phyloP scores from a whole-genome alignment of 78 protist species.

The Dictyostelium purpureum region DNA sequence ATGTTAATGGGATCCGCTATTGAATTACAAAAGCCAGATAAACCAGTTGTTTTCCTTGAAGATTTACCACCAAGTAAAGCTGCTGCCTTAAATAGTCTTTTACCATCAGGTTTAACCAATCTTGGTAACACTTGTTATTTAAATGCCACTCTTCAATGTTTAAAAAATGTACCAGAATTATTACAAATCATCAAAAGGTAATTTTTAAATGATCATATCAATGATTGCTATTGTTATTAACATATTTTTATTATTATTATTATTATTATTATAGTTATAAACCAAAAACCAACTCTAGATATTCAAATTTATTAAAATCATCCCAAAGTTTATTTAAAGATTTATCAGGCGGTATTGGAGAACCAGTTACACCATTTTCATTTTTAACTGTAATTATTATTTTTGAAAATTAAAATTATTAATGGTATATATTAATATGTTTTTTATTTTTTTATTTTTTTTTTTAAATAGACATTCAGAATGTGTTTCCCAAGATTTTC shows the following conservation, averaged over 20 bases:
- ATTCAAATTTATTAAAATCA: constrained; percentile 26
- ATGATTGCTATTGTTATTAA: background rate
- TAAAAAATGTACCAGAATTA: constrained; percentile 55
- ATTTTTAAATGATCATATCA: background rate
- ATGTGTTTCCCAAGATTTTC: constrained; percentile 84
- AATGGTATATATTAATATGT: background rate
- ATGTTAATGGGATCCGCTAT: constrained; percentile 87
- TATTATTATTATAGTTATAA: background rate
- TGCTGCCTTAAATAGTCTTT: background rate
- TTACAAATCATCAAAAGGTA: constrained; percentile 4
- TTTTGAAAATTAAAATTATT: background rate
- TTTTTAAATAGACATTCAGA: constrained; percentile 10
- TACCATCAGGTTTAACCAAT: constrained; percentile 72
- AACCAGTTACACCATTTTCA: constrained; percentile 35
- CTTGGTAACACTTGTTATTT: constrained; percentile 82
- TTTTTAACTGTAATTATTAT: constrained; percentile 21
- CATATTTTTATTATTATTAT: background rate
- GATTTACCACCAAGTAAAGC: constrained; percentile 69
- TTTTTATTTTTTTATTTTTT: background rate
- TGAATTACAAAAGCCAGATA: constrained; percentile 33
- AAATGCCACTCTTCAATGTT: constrained; percentile 64
- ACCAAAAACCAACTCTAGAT: constrained; percentile 19
- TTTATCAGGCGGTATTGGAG: background rate
- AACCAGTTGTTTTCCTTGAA: constrained; percentile 64
- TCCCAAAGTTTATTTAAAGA: constrained; percentile 63